Evolutionary conservation across 495 filamentous ascomycete species (phyloP).

Genomic region (Penicillium desertorum): DNA sequence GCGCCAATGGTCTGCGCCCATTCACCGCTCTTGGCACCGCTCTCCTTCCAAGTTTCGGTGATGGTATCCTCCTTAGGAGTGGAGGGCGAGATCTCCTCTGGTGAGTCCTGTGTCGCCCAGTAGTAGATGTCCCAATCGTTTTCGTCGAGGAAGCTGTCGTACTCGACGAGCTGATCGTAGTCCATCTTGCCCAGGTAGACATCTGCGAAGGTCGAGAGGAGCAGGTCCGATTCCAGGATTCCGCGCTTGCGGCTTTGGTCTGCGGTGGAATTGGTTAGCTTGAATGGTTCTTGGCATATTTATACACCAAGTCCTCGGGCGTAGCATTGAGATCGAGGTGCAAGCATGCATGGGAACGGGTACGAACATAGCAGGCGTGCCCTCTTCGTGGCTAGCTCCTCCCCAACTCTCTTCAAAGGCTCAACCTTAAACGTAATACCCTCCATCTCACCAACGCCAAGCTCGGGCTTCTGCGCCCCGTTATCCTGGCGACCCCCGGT

Average conservation of each 20-base stretch:
- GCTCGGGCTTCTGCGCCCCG: conserved; percentile 58
- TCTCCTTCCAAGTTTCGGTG: conserved; percentile 56
- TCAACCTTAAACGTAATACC: conserved; percentile 87
- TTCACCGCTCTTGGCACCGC: conserved; percentile 64
- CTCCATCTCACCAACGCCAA: conserved; percentile 88
- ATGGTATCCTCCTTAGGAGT: conserved; percentile 42
- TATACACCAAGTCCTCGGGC: background rate
- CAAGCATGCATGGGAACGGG: background rate
- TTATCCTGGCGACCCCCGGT: conserved; percentile 59
- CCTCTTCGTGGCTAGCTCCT: conserved; percentile 78
- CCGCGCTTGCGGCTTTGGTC: conserved; percentile 97
- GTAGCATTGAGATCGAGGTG: background rate
- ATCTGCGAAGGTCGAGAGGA: conserved; percentile 94
- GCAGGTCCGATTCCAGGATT: conserved; percentile 90
- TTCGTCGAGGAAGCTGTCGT: conserved; percentile 94
- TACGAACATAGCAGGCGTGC: conserved; percentile 86
- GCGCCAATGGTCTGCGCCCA: conserved; percentile 96
- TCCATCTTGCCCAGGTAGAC: conserved; percentile 72
- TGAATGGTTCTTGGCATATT: background rate
- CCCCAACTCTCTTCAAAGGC: conserved; percentile 75
- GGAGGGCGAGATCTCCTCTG: conserved; percentile 32
- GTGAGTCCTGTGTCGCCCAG: conserved; percentile 92
- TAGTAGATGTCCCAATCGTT: conserved; percentile 99
- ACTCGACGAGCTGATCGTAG: conserved; percentile 70
- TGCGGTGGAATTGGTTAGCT: conserved; percentile 33